Base-by-base conservation (phyloP, 768 basidiomycete genomes). In the Melanogaster broomeanus region DNA sequence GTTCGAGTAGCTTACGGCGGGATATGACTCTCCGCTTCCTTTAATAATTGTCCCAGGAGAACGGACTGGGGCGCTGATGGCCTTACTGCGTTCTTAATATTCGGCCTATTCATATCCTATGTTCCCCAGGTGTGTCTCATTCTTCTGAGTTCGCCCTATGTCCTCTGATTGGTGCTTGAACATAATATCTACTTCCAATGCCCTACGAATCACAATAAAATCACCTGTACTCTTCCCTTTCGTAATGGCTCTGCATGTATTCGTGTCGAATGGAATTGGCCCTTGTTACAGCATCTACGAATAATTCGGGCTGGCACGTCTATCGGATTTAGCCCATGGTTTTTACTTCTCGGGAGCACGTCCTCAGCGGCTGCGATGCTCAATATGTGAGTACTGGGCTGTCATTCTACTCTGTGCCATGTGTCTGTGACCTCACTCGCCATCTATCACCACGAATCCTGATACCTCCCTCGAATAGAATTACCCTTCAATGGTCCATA, bases 261-360 rank as follows among this genome's bases (percentile, higher is more conserved):
- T 13, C 15, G 9, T 5, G 31, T 31, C 12, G 12, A 30, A 30
- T 30, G 30, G 15, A 31, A 13, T 1, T 5, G 10, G 31, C 4
- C 12, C 5, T 31, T 13, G 12, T 31, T 2, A 27, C 44, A 93
- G 87, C 91, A 92, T 60, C 71, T 83, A 47, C 80, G 93, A 7
- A 97, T 97, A 58, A 88, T 97, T 61, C 65, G 75, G 44, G 77
- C 83, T 21, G 78, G 82, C 34, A 87, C 93, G 0, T 93, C 89
- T 0, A 86, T 95, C 58, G 97, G 97, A 0, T 84, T 98, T 56
- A 94, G 90, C 55, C 93, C 95, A 16, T 87, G 89, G 81, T 98
- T 90, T 63, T 73, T 98, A 30, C 75, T 98, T 6, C 81, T 98
- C 0, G 97, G 97, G 7, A 87, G 86, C 55, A 91, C 89, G 0